A percentile compares a stretch with the other conserved stretches of the same genome.
Evolutionary conservation across 306 rosid species (phyloP).

Genomic region (Cucurbita maxima): DNA sequence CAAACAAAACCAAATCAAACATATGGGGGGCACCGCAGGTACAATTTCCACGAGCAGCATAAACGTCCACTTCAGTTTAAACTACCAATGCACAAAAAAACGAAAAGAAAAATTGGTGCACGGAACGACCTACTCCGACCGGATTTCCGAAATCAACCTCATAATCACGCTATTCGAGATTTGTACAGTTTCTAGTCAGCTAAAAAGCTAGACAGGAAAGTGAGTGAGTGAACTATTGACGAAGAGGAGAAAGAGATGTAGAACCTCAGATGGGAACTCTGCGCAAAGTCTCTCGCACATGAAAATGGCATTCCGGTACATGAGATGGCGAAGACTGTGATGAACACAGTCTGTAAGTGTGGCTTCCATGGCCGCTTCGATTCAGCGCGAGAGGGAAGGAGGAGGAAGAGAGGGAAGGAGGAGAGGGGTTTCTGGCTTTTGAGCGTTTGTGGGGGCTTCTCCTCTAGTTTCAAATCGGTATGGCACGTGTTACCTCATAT

Average conservation of each 20-base stretch:
- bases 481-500: constrained; percentile 31
- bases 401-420: neutral
- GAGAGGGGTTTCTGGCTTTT: constrained; percentile 11
- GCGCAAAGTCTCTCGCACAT: constrained; percentile 87
- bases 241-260: neutral
- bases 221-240: neutral
- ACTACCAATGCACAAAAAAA: neutral
- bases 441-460: neutral
- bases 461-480: constrained; percentile 10
- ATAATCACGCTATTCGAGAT: neutral
- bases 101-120: neutral
- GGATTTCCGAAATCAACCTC: neutral
- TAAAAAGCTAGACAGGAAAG: neutral
- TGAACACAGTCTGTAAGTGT: constrained; percentile 56
- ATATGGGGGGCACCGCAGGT: neutral
- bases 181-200: neutral
- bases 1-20: neutral
- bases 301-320: constrained; percentile 77
- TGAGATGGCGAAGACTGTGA: constrained; percentile 71
- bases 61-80: neutral
- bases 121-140: neutral
- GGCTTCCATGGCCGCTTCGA: constrained; percentile 54
- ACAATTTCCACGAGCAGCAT: neutral
- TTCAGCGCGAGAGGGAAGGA: constrained; percentile 2
- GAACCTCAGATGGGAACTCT: constrained; percentile 65